A percentile compares a stretch with the other conserved stretches of the same genome.
Evolutionary conservation across 306 rosid genomes (phyloP).

Genomic region (Cajanus cajan): DNA sequence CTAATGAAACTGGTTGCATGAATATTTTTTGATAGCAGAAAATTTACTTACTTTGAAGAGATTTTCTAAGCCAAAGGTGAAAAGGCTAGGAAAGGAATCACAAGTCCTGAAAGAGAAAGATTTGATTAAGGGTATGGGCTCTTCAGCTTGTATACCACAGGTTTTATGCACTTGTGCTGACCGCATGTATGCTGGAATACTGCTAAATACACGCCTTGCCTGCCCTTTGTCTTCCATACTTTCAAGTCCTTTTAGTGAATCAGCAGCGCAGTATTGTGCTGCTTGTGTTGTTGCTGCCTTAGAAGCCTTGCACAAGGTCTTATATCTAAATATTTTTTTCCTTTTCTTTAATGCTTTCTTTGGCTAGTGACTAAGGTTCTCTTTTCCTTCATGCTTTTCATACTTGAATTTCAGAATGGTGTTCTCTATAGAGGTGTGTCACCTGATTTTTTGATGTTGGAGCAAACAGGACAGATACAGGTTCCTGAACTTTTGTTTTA

Average conservation of each 20-base stretch:
- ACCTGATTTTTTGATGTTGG: conserved; percentile 79
- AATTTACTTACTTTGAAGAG: conserved; percentile 76
- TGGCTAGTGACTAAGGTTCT: conserved; percentile 12
- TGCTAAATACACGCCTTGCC: conserved; percentile 71
- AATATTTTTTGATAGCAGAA: conserved; percentile 53
- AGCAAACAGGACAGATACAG: conserved; percentile 82
- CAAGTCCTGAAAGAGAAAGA: conserved; percentile 79
- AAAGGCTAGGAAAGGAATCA: conserved; percentile 79
- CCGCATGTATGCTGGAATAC: conserved; percentile 66
- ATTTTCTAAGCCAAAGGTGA: conserved; percentile 78
- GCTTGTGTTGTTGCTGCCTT: conserved; percentile 76
- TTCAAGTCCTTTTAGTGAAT: conserved; percentile 69
- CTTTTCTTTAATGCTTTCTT: conserved; percentile 1
- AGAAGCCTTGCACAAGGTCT: conserved; percentile 87
- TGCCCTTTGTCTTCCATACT: conserved; percentile 88
- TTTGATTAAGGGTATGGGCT: conserved; percentile 62
- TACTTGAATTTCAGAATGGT: conserved; percentile 73
- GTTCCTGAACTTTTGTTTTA: conserved; percentile 32
- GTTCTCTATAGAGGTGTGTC: conserved; percentile 96
- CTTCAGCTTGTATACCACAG: conserved; percentile 72
- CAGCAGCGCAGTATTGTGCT: conserved; percentile 64
- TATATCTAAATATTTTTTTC: conserved; percentile 6
- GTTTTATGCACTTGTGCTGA: conserved; percentile 77
- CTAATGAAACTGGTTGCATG: conserved; percentile 41
- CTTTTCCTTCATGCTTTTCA: conserved; percentile 14